Percentiles rank a stretch among this genome's conserved stretches.
Conservation (phyloP, 2,329 filamentous ascomycete genomes). For the Aspergillus calidoustus region DNA sequence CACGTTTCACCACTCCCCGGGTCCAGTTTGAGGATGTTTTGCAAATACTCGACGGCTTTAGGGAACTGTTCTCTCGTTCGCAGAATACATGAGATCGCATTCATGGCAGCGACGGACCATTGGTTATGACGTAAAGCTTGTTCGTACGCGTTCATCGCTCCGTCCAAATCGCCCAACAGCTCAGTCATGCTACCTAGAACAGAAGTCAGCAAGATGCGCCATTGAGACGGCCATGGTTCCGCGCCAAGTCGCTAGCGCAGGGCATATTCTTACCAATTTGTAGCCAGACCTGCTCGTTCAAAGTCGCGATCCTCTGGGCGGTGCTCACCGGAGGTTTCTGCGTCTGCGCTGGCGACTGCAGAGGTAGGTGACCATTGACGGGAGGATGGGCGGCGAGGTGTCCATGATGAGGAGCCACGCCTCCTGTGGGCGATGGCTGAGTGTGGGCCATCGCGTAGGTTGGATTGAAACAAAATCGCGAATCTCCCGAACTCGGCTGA, state of each 20-base stretch:
- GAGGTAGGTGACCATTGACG: constrained; percentile 61
- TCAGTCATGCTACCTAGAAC: constrained; percentile 78
- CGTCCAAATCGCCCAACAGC: constrained; percentile 83
- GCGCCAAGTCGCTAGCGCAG: background rate
- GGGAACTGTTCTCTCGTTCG: constrained; percentile 91
- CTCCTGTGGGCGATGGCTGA: constrained; percentile 79
- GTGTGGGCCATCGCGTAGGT: constrained; percentile 68
- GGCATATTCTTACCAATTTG: constrained; percentile 73
- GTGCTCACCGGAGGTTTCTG: constrained; percentile 66
- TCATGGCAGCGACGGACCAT: constrained; percentile 89
- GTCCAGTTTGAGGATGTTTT: constrained; percentile 89
- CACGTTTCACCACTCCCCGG: constrained; percentile 90
- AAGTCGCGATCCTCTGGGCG: constrained; percentile 73
- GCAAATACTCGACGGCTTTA: constrained; percentile 90
- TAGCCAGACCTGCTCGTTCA: constrained; percentile 90
- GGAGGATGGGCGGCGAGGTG: constrained; percentile 39
- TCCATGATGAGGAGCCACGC: constrained; percentile 67
- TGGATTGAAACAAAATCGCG: constrained; percentile 13
- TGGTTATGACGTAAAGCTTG: constrained; percentile 85
- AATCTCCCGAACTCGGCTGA: constrained; percentile 14
- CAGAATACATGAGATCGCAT: constrained; percentile 87
- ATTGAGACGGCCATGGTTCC: background rate
- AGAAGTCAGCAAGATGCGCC: constrained; percentile 22
- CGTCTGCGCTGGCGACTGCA: constrained; percentile 56
- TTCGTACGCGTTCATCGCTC: constrained; percentile 89